A percentile compares a stretch with the other conserved stretches of the same genome.
Evolutionary conservation across 169 alveolate genomes (phyloP).

Genomic region (Cytauxzoon felis): DNA sequence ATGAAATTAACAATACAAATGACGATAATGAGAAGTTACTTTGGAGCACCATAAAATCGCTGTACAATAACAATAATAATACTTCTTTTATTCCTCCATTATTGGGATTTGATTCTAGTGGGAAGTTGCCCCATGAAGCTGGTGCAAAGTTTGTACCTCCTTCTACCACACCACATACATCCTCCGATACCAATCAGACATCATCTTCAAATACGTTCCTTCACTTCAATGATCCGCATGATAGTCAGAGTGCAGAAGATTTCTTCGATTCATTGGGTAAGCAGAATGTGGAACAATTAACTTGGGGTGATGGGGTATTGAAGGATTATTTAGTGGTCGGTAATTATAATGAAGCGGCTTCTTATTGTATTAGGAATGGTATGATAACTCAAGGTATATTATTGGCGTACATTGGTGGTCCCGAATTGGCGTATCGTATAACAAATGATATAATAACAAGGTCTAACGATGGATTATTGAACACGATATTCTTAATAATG

Average conservation of each 20-base stretch:
- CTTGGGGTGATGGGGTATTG: constrained; percentile 45
- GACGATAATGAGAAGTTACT: constrained; percentile 57
- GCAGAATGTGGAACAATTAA: neutral
- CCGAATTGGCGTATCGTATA: constrained; percentile 62
- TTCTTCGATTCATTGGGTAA: constrained; percentile 44
- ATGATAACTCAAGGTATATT: constrained; percentile 67
- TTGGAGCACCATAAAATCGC: constrained; percentile 58
- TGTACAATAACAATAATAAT: constrained; percentile 3
- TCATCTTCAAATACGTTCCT: no score
- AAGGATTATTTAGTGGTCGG: constrained; percentile 61
- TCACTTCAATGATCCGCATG: no score
- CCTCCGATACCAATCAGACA: no score
- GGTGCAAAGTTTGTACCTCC: no score
- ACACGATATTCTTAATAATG: constrained; percentile 57
- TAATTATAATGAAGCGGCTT: constrained; percentile 69
- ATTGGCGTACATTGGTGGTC: constrained; percentile 74
- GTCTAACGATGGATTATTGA: constrained; percentile 57
- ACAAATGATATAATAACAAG: constrained; percentile 39
- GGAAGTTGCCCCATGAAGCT: no score
- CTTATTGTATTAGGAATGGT: constrained; percentile 56
- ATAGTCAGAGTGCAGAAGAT: constrained; percentile 50
- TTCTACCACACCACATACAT: no score
- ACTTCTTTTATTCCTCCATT: no score
- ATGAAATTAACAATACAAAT: constrained; percentile 17
- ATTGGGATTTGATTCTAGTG: no score